Conservation (phyloP, 139 green algal species). For the Auxenochlorella pyrenoidosa region DNA sequence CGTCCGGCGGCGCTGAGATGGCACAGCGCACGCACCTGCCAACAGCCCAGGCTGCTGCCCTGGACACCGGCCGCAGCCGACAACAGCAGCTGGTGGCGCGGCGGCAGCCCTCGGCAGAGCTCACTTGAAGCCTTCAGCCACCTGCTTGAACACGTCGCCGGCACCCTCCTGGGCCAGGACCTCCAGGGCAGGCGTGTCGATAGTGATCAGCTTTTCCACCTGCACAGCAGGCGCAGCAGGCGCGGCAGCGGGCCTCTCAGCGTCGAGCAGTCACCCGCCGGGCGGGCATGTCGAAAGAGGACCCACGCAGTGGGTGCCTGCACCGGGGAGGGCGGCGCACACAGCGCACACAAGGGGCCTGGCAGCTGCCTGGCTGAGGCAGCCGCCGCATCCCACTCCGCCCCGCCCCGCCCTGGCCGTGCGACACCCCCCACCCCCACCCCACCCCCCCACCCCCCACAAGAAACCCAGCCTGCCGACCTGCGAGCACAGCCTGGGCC, state of each 20-base stretch:
- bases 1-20: neutral
- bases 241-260: neutral
- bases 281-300: too few relatives aligned
- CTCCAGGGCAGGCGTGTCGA: constrained; percentile 10
- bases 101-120: neutral
- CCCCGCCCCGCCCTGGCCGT: too few relatives aligned
- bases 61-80: neutral
- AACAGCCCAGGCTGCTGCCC: neutral
- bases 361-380: too few relatives aligned
- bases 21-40: neutral
- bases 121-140: constrained; percentile 2
- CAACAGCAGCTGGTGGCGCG: neutral
- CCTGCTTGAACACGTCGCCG: neutral
- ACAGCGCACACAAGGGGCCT: too few relatives aligned
- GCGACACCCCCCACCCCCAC: too few relatives aligned
- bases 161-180: neutral
- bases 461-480: neutral
- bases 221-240: neutral
- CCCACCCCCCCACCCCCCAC: too few relatives aligned
- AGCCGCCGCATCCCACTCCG: too few relatives aligned
- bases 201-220: neutral
- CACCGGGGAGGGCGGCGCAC: too few relatives aligned
- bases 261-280: too few relatives aligned
- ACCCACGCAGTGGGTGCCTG: too few relatives aligned
- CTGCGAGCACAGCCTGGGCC: constrained; percentile 19